phyloP scores from a whole-genome alignment of 2,329 filamentous ascomycete genomes.

The Chalaropsis ovoidea region DNA sequence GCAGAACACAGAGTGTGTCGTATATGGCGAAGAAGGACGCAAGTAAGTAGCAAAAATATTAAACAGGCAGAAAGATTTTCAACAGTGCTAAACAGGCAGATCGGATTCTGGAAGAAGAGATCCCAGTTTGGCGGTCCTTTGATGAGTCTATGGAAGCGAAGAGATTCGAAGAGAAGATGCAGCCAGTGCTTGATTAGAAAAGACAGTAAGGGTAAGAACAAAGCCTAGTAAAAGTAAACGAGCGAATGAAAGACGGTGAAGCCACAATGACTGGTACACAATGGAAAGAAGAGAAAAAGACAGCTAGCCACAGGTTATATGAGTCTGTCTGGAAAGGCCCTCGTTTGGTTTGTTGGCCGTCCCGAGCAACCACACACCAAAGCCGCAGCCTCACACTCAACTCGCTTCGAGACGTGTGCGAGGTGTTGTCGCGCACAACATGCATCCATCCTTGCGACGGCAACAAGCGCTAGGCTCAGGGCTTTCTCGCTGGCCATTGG shows the following conservation, averaged over 20 bases:
- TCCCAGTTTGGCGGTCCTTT: not conserved
- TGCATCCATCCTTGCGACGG: constrained; percentile 1
- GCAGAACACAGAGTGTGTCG: not conserved
- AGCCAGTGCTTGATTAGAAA: not conserved
- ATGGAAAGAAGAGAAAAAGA: not conserved
- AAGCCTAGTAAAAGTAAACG: not conserved
- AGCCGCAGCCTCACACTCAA: not conserved
- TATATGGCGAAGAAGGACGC: not conserved
- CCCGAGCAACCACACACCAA: constrained; percentile 3
- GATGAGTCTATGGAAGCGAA: not conserved
- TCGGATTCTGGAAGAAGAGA: not conserved
- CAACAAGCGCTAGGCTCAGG: not conserved
- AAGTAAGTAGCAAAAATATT: not conserved
- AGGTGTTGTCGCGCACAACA: not conserved
- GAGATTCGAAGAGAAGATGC: not conserved
- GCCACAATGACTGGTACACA: not conserved
- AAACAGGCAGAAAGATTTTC: not conserved
- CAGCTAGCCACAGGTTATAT: not conserved
- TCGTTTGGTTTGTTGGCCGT: not conserved
- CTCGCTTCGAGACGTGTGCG: not conserved
- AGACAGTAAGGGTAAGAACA: not conserved
- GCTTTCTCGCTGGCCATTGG: not conserved
- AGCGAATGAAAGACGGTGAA: not conserved
- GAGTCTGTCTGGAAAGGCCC: not conserved
- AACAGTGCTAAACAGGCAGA: not conserved